Percentiles rank a stretch among this genome's conserved stretches.
Evolutionary conservation across 305 asterid species (phyloP).

Genomic region (Plantago rigida): DNA sequence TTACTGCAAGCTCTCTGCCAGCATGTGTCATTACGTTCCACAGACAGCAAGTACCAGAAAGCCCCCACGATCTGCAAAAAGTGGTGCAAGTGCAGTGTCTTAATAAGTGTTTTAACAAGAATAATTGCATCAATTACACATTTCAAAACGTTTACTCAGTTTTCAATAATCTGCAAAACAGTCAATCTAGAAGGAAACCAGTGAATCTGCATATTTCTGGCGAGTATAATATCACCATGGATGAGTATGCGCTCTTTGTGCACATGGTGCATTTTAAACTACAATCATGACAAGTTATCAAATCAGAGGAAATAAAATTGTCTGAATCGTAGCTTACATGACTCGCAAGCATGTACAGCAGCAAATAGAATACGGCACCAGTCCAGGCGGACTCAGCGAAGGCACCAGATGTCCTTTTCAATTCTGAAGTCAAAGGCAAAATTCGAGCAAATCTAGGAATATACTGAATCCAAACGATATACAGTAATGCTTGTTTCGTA

Average conservation of each 20-base stretch:
- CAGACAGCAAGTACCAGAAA: constrained; percentile 90
- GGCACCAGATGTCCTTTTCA: constrained; percentile 96
- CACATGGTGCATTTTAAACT: background rate
- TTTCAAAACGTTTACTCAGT: background rate
- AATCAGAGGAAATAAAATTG: constrained; percentile 14
- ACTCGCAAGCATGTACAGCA: constrained; percentile 97
- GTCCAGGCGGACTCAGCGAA: constrained; percentile 99
- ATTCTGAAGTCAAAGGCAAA: constrained; percentile 72
- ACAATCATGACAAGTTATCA: background rate
- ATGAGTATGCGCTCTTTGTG: too few species aligned
- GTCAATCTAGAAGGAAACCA: constrained; percentile 10
- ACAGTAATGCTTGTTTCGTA: constrained; percentile 78
- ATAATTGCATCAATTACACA: constrained; percentile 15
- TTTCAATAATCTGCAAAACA: background rate
- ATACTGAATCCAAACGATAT: constrained; percentile 77
- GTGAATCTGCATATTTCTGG: background rate
- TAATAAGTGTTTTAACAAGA: constrained; percentile 10
- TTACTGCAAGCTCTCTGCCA: constrained; percentile 79
- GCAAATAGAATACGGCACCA: constrained; percentile 91
- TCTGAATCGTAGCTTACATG: constrained; percentile 58
- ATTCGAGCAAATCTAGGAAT: constrained; percentile 69
- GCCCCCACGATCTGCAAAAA: constrained; percentile 90
- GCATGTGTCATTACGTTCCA: constrained; percentile 88
- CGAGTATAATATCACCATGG: too few species aligned
- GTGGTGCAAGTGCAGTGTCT: constrained; percentile 1